A percentile compares a stretch with the other conserved stretches of the same genome.
phyloP scores from a whole-genome alignment of 257 asterid genomes.

The Cruciata laevipes region DNA sequence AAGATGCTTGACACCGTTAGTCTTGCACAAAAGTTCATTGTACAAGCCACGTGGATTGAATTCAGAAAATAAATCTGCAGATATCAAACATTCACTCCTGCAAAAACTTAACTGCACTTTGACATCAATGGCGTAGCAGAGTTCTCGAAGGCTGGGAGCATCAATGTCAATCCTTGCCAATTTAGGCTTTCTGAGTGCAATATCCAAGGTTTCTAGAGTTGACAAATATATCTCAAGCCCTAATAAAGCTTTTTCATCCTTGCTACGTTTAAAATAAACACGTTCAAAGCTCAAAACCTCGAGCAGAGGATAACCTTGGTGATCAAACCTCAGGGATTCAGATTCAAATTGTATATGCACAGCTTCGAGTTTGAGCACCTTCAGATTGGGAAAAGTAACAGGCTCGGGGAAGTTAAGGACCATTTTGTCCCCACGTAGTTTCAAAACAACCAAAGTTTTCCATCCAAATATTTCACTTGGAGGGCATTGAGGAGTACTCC shows the following conservation, averaged over 20 bases:
- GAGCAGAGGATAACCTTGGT: not conserved
- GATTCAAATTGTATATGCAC: not conserved
- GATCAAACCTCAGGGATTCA: not conserved
- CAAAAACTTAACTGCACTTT: not conserved
- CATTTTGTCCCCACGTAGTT: not conserved
- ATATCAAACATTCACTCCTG: not conserved
- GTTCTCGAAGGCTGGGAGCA: not conserved
- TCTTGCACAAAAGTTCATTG: not conserved
- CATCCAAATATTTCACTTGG: not conserved
- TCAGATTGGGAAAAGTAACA: not conserved
- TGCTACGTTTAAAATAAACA: not conserved
- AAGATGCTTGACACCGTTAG: not conserved
- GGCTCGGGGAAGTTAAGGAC: not conserved
- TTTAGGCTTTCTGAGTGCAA: rapidly evolving
- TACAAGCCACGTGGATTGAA: not conserved
- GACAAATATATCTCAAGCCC: not conserved
- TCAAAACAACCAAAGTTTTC: not conserved
- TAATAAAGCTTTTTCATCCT: not conserved
- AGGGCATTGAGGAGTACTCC: not conserved
- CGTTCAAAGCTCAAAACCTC: not conserved
- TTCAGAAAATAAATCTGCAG: not conserved
- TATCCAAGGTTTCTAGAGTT: not conserved
- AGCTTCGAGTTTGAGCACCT: not conserved
- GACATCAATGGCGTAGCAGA: not conserved
- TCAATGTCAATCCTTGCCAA: not conserved